Conservation (phyloP, 2,329 filamentous ascomycete genomes). For the Alternaria arborescens region DNA sequence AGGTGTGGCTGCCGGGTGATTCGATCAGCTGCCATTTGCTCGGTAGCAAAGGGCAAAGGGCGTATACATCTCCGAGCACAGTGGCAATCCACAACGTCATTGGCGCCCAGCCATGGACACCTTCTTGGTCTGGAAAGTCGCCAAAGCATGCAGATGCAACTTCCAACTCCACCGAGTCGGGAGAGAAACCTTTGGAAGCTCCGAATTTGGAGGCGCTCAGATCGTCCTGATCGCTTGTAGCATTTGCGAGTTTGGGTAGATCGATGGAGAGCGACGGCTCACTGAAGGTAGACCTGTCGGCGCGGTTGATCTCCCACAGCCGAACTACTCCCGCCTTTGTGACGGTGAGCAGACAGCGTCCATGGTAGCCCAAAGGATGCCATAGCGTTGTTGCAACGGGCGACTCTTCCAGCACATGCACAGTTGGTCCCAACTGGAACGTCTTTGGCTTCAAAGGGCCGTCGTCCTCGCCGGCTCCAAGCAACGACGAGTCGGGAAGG, state of each 20-base stretch:
- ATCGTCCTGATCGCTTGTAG: slow-evolving; percentile 81
- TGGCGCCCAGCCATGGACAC: slow-evolving; percentile 79
- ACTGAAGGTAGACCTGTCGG: slow-evolving; percentile 87
- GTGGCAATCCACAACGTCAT: slow-evolving; percentile 99
- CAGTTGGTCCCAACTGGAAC: slow-evolving; percentile 90
- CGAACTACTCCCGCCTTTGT: slow-evolving; percentile 88
- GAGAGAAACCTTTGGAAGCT: slow-evolving; percentile 83
- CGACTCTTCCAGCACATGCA: slow-evolving; percentile 86
- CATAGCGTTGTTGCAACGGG: slow-evolving; percentile 83
- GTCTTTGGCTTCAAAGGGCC: slow-evolving; percentile 80
- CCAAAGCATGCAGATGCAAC: slow-evolving; percentile 92
- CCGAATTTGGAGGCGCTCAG: slow-evolving; percentile 78
- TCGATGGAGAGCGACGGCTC: slow-evolving; percentile 84
- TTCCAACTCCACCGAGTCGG: slow-evolving; percentile 91
- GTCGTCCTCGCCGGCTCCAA: slow-evolving; percentile 70
- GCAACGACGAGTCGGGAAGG: slow-evolving; percentile 81
- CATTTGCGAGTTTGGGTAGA: slow-evolving; percentile 86
- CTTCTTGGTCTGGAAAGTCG: slow-evolving; percentile 65
- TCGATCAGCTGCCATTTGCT: slow-evolving; percentile 75
- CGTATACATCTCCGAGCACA: slow-evolving; percentile 91
- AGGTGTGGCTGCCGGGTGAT: slow-evolving; percentile 61
- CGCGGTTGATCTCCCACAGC: slow-evolving; percentile 87
- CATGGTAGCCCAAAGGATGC: slow-evolving; percentile 89
- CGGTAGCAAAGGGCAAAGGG: slow-evolving; percentile 88
- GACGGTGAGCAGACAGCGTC: slow-evolving; percentile 84